Evolutionary conservation across 352 stramenopile genomes (phyloP).

Genomic region (Phytophthora pistaciae): DNA sequence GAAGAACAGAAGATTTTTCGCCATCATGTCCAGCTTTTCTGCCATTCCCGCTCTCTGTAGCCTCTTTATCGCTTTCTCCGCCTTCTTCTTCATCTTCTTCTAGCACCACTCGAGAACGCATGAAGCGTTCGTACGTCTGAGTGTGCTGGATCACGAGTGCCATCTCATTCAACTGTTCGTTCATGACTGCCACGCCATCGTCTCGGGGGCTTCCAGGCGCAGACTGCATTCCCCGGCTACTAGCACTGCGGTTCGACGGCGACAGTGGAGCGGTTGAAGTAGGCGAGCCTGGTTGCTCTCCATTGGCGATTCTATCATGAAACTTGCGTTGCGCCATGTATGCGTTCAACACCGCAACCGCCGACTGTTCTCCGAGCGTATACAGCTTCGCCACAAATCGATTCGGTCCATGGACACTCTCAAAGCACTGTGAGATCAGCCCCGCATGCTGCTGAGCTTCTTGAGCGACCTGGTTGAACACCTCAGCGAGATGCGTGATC

Average conservation of each 20-base stretch:
- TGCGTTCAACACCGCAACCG: constrained; percentile 62
- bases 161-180: constrained; percentile 90
- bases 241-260: constrained; percentile 27
- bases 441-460: constrained; percentile 68
- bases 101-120: constrained; percentile 68
- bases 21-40: background rate
- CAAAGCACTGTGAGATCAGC: constrained; percentile 66
- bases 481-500: constrained; percentile 73
- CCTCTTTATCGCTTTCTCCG: background rate
- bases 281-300: constrained; percentile 13
- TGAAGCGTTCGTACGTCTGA: constrained; percentile 91
- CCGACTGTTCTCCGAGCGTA: constrained; percentile 60
- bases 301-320: constrained; percentile 64
- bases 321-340: constrained; percentile 86
- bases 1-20: constrained; percentile 40
- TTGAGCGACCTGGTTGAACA: constrained; percentile 84
- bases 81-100: constrained; percentile 15
- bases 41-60: constrained; percentile 11
- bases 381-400: constrained; percentile 69
- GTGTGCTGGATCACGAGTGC: constrained; percentile 89
- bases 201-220: constrained; percentile 37
- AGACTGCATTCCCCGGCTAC: constrained; percentile 16
- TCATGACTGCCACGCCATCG: constrained; percentile 74
- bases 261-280: constrained; percentile 23
- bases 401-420: constrained; percentile 55